These are phyloP conservation scores for Nakaseomyces sp. DNA, from an alignment of 1,139 yeast genomes.

Conservation along the genomic window DNA sequence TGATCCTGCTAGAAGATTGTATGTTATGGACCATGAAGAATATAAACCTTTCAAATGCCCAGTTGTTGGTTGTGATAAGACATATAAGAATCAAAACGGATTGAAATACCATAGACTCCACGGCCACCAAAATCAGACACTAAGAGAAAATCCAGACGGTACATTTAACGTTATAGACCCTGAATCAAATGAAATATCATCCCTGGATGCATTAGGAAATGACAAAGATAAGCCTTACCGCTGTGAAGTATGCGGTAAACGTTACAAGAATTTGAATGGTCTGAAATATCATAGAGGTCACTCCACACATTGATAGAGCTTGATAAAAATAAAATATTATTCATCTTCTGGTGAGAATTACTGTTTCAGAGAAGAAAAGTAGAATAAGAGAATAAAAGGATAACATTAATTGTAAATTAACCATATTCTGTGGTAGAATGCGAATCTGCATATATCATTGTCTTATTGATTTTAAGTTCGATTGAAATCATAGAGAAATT, in stretches of 20 bases:
- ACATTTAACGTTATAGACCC: constrained; percentile 90
- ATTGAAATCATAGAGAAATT: neutral
- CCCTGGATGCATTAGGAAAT: constrained; percentile 49
- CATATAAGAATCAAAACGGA: constrained; percentile 95
- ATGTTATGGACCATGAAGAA: constrained; percentile 86
- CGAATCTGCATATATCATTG: too few relatives aligned
- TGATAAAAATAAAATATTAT: neutral
- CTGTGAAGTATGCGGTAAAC: constrained; percentile 96
- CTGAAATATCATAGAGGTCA: constrained; percentile 96
- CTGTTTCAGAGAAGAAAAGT: neutral
- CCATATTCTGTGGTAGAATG: too few relatives aligned
- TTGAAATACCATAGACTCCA: constrained; percentile 90
- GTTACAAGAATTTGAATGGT: constrained; percentile 93
- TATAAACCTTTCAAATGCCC: constrained; percentile 97
- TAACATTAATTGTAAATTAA: too few relatives aligned
- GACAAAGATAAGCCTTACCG: constrained; percentile 97
- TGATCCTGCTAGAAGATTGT: constrained; percentile 90
- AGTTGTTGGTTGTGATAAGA: constrained; percentile 95
- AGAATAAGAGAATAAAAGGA: neutral
- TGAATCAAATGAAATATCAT: constrained; percentile 56
- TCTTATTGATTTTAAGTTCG: too few relatives aligned
- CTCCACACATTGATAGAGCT: constrained; percentile 62
- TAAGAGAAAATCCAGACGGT: constrained; percentile 88
- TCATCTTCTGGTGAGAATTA: too few relatives aligned
- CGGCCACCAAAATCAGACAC: constrained; percentile 93